These are phyloP conservation scores for Phytophthora rubi DNA, from an alignment of 352 stramenopile species.

Conservation along the genomic window DNA sequence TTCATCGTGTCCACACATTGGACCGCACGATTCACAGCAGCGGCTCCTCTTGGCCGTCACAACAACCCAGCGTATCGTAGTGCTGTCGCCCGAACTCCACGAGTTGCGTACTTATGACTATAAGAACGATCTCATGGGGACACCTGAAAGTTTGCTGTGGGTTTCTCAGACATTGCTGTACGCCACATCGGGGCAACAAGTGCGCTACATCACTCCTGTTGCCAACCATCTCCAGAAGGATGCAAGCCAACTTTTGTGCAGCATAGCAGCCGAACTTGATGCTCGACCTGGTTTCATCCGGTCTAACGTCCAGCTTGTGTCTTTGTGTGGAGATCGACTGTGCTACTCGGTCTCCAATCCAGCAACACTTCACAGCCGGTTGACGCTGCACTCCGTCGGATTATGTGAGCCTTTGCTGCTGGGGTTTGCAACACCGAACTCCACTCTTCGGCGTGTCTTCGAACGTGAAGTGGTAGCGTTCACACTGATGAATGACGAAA, in stretches of 20 bases:
- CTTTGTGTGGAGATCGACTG: slow-evolving; percentile 60
- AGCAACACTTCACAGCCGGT: slow-evolving; percentile 43
- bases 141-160: slow-evolving; percentile 69
- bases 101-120: slow-evolving; percentile 52
- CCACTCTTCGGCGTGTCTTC: slow-evolving; percentile 57
- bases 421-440: slow-evolving; percentile 46
- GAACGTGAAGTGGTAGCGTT: slow-evolving; percentile 72
- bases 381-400: slow-evolving; percentile 49
- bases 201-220: slow-evolving; percentile 65
- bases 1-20: slow-evolving; percentile 22
- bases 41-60: slow-evolving; percentile 47
- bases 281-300: slow-evolving; percentile 20
- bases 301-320: slow-evolving; percentile 47
- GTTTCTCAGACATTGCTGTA: slow-evolving; percentile 71
- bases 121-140: slow-evolving; percentile 35
- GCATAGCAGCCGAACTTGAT: slow-evolving; percentile 23
- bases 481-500: slow-evolving; percentile 43
- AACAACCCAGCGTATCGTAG: slow-evolving; percentile 63
- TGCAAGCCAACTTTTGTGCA: slow-evolving; percentile 32
- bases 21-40: slow-evolving; percentile 29
- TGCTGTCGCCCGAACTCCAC: slow-evolving; percentile 51
- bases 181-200: slow-evolving; percentile 50
- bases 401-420: slow-evolving; percentile 63
- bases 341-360: slow-evolving; percentile 53
- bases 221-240: slow-evolving; percentile 14